Conservation (phyloP, 768 basidiomycete species). For the Termitomyces titanicus region DNA sequence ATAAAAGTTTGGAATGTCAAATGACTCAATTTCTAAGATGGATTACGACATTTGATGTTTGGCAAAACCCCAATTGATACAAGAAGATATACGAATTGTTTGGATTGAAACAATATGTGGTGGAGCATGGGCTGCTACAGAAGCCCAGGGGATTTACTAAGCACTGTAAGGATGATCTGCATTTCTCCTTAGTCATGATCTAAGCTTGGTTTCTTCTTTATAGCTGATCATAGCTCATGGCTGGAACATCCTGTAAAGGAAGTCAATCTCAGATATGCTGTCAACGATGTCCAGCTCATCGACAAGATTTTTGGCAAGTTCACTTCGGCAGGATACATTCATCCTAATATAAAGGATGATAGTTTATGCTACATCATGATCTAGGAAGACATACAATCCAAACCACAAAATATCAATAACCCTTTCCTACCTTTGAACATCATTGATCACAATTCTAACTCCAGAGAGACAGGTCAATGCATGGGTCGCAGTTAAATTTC, state of each 20-base stretch:
- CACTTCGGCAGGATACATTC: not conserved
- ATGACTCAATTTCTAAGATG: not conserved
- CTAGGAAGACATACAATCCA: constrained; percentile 2
- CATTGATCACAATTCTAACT: not conserved
- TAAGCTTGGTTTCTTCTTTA: not conserved
- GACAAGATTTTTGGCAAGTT: not conserved
- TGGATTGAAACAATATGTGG: not conserved
- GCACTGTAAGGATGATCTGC: not conserved
- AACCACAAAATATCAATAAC: not conserved
- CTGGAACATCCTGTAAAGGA: not conserved
- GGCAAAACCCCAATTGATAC: not conserved
- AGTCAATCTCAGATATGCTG: constrained; percentile 1
- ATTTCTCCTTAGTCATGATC: not conserved
- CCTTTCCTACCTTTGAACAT: constrained; percentile 1
- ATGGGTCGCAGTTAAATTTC: not conserved
- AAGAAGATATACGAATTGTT: not conserved
- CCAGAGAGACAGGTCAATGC: not conserved
- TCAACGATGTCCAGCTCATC: constrained; percentile 5
- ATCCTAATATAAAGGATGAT: not conserved
- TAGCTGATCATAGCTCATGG: constrained; percentile 8
- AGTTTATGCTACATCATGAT: constrained; percentile 5
- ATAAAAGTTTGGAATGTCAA: not conserved
- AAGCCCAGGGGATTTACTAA: not conserved
- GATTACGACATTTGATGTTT: not conserved
- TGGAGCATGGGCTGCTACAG: not conserved